A percentile compares a stretch with the other conserved stretches of the same genome.
Conservation (phyloP, 1,284 basidiomycete genomes). For the Sanghuangporus weigelae region DNA sequence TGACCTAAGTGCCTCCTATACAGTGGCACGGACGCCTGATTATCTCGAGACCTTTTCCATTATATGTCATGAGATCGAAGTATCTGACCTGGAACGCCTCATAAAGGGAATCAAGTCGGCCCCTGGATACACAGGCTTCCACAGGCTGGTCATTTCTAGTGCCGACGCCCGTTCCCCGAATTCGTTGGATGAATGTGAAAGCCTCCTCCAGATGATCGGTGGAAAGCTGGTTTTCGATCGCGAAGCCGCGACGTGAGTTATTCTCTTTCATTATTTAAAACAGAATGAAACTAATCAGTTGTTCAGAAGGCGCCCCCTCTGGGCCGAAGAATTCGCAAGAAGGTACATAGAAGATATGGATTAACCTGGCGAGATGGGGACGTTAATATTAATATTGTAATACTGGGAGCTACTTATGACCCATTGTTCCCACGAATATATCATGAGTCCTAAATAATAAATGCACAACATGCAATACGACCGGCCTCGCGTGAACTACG, state of each 20-base stretch:
- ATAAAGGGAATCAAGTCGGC: neutral
- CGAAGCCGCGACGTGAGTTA: too few species aligned
- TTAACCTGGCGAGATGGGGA: neutral
- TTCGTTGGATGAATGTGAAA: too few species aligned
- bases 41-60: neutral
- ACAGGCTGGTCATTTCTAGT: neutral
- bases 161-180: too few species aligned
- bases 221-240: too few species aligned
- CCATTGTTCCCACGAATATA: neutral
- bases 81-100: neutral
- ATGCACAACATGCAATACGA: neutral
- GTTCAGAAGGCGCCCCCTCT: neutral
- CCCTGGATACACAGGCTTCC: neutral
- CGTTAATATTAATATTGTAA: neutral
- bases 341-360: neutral
- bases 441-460: neutral
- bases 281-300: neutral
- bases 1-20: neutral
- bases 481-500: neutral
- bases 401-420: neutral
- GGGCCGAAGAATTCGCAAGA: neutral
- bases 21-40: neutral
- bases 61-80: neutral
- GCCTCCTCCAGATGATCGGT: too few species aligned
- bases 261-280: neutral